These are phyloP conservation scores for Zygosaccharomyces sapae DNA, from an alignment of 1,139 yeast genomes.

Conservation along the genomic window DNA sequence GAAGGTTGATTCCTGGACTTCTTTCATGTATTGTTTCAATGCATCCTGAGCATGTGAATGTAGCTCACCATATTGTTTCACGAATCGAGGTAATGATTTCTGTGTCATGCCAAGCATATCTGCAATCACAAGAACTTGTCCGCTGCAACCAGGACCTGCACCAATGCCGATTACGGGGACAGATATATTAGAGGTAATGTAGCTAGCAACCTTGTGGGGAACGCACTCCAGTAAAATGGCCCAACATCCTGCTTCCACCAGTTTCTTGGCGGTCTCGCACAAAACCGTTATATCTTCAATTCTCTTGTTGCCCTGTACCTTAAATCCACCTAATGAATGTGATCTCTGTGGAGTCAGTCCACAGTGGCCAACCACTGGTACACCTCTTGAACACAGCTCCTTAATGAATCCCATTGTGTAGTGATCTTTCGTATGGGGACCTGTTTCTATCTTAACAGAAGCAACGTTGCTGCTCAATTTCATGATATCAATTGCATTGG, in stretches of 20 bases:
- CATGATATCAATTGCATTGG: constrained; percentile 58
- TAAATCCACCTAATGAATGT: constrained; percentile 78
- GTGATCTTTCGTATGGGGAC: constrained; percentile 47
- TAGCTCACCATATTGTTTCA: constrained; percentile 60
- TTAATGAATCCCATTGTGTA: constrained; percentile 27
- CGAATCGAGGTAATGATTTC: constrained; percentile 64
- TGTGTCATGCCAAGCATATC: constrained; percentile 79
- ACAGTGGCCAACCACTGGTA: constrained; percentile 88
- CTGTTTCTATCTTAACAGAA: constrained; percentile 87
- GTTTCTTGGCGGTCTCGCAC: constrained; percentile 59
- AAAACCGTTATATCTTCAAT: constrained; percentile 55
- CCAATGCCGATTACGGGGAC: constrained; percentile 96
- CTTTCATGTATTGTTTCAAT: constrained; percentile 50
- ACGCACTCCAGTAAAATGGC: constrained; percentile 77
- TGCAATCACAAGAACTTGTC: constrained; percentile 85
- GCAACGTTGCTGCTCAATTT: constrained; percentile 62
- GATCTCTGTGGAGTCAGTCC: constrained; percentile 91
- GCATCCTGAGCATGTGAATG: constrained; percentile 50
- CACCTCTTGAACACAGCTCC: constrained; percentile 49
- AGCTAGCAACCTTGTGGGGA: constrained; percentile 68
- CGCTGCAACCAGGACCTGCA: constrained; percentile 80
- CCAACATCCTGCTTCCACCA: constrained; percentile 78
- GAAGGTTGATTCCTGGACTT: constrained; percentile 52
- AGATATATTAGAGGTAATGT: constrained; percentile 53
- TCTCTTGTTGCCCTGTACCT: constrained; percentile 68